These are phyloP conservation scores for Dothideomycetes sp. DNA, from an alignment of 2,329 filamentous ascomycete species.

Conservation along the genomic window DNA sequence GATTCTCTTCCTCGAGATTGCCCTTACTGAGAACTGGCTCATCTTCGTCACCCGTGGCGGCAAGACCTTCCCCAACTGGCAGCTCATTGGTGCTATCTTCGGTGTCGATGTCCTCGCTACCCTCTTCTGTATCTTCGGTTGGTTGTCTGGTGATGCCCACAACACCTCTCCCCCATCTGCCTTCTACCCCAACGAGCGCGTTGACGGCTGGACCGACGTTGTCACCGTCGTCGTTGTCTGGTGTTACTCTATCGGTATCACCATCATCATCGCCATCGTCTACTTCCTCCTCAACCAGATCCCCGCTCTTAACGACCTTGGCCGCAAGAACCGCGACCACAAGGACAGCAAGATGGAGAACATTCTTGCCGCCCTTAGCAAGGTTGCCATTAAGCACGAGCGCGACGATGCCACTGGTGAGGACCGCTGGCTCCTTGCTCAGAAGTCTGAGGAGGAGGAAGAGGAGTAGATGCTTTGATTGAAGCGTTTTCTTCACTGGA, in stretches of 20 bases:
- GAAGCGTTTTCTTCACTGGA: conserved; percentile 5
- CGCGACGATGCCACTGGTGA: conserved; percentile 38
- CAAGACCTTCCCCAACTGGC: conserved; percentile 65
- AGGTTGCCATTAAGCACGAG: conserved; percentile 54
- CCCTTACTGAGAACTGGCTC: conserved; percentile 46
- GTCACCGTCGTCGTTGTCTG: conserved; percentile 58
- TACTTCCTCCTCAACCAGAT: conserved; percentile 55
- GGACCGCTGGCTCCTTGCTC: conserved; percentile 36
- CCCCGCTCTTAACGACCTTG: conserved; percentile 51
- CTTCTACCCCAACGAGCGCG: conserved; percentile 25
- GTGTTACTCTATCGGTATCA: conserved; percentile 58
- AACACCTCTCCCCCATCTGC: conserved; percentile 32
- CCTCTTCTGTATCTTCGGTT: conserved; percentile 67
- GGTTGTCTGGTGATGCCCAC: conserved; percentile 50
- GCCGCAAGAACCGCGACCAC: conserved; percentile 51
- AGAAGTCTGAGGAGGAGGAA: conserved; percentile 37
- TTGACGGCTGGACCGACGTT: conserved; percentile 47
- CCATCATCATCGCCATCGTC: conserved; percentile 56
- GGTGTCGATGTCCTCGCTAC: conserved; percentile 63
- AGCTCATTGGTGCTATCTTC: conserved; percentile 61
- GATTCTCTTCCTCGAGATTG: conserved; percentile 49
- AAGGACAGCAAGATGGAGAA: conserved; percentile 59
- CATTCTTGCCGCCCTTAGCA: conserved; percentile 55
- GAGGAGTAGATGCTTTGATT: conserved; percentile 33
- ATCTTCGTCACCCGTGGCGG: conserved; percentile 51